A percentile compares a stretch with the other conserved stretches of the same genome.
Evolutionary conservation across 2,329 filamentous ascomycete genomes (phyloP).

Genomic region (Atkinsonella texensis): DNA sequence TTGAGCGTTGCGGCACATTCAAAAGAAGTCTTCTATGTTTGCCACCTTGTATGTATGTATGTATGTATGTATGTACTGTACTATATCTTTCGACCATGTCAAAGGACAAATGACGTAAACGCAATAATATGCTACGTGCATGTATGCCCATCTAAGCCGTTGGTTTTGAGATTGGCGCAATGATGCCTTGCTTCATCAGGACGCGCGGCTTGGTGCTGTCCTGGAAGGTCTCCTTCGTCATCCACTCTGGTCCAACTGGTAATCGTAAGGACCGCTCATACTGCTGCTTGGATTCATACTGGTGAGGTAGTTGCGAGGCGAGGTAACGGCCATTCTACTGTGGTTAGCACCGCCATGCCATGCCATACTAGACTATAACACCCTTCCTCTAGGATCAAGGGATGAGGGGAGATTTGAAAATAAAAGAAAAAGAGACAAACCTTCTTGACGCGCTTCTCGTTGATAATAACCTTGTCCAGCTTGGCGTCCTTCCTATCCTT

Average conservation of each 20-base stretch:
- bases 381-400: background rate
- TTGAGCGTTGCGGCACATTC: background rate
- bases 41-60: background rate
- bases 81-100: background rate
- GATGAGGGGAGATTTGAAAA: background rate
- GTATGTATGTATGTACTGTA: background rate
- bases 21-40: background rate
- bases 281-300: constrained; percentile 77
- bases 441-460: constrained; percentile 83
- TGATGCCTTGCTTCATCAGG: constrained; percentile 81
- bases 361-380: too few species aligned
- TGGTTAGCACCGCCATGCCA: background rate
- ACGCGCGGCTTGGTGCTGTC: constrained; percentile 78
- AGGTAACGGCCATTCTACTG: constrained; percentile 82
- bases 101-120: background rate
- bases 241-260: constrained; percentile 88
- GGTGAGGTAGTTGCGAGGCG: constrained; percentile 71
- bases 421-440: constrained; percentile 29
- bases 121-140: background rate
- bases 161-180: constrained; percentile 78
- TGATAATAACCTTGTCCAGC: constrained; percentile 77
- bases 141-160: constrained; percentile 20
- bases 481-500: constrained; percentile 72
- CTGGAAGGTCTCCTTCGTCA: constrained; percentile 92
- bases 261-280: constrained; percentile 82